Evolutionary conservation across 495 filamentous ascomycete genomes (phyloP).

Genomic region (Penicillium malachiteum): DNA sequence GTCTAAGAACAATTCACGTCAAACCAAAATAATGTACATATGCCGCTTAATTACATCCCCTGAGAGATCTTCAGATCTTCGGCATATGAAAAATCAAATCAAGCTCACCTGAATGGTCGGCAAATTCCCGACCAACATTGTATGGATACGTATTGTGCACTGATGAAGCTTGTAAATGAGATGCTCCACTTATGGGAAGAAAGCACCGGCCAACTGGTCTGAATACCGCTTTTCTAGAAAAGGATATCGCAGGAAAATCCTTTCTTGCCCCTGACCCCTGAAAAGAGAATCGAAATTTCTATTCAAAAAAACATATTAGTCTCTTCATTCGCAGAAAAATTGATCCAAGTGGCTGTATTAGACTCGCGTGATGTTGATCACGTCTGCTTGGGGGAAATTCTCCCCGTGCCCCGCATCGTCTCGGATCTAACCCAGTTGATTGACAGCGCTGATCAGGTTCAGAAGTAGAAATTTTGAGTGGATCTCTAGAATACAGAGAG

Average conservation of each 20-base stretch:
- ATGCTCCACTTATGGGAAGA: background rate
- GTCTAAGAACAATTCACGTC: too few relatives aligned
- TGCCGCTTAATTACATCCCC: slow-evolving; percentile 12
- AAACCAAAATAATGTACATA: background rate
- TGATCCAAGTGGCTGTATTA: background rate
- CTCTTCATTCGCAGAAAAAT: too few relatives aligned
- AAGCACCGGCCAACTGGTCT: background rate
- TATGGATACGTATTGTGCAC: background rate
- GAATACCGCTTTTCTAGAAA: background rate
- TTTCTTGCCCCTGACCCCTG: background rate
- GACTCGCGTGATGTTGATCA: background rate
- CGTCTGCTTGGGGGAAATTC: slow-evolving; percentile 1
- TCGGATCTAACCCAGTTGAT: background rate
- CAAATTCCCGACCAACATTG: background rate
- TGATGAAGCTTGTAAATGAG: background rate
- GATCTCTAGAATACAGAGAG: background rate
- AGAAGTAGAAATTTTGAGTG: background rate
- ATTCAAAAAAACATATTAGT: too few relatives aligned
- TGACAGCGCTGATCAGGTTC: slow-evolving; percentile 14
- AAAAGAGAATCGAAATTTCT: background rate
- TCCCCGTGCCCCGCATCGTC: background rate
- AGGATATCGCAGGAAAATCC: background rate
- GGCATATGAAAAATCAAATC: slow-evolving; percentile 2
- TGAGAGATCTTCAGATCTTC: slow-evolving; percentile 9
- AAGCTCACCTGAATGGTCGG: background rate